phyloP scores from a whole-genome alignment of 2,329 filamentous ascomycete genomes.

The Pseudogymnoascus sp. region DNA sequence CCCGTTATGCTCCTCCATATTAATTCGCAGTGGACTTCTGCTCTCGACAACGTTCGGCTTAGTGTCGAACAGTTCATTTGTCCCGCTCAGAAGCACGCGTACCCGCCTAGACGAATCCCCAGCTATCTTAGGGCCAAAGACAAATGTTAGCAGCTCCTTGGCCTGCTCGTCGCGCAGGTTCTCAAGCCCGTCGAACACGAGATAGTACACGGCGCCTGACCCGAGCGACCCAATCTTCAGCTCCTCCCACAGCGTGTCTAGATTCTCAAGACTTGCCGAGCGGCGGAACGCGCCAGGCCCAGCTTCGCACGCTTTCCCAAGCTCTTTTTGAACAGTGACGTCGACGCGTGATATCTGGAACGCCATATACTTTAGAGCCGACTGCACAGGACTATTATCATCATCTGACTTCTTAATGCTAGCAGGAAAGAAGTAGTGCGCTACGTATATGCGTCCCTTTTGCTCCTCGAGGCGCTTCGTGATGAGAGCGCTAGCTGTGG shows the following conservation, averaged over 20 bases:
- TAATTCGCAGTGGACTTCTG: background rate
- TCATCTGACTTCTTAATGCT: slow-evolving; percentile 22
- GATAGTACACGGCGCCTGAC: background rate
- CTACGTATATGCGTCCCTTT: slow-evolving; percentile 22
- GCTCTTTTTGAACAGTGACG: slow-evolving; percentile 16
- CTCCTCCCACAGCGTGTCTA: background rate
- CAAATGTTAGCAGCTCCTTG: background rate
- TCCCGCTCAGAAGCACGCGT: background rate
- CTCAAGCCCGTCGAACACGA: background rate
- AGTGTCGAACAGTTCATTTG: background rate
- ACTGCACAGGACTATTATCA: slow-evolving; percentile 20
- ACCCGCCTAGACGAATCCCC: background rate
- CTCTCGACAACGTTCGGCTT: background rate
- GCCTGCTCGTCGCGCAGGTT: background rate
- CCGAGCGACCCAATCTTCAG: background rate
- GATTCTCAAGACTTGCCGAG: background rate
- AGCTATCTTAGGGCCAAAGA: background rate
- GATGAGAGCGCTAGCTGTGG: slow-evolving; percentile 20
- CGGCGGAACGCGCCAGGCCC: slow-evolving; percentile 12
- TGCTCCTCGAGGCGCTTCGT: slow-evolving; percentile 24
- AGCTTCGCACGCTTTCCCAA: slow-evolving; percentile 22
- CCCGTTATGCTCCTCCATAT: background rate
- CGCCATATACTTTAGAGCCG: slow-evolving; percentile 25
- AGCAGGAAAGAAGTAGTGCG: slow-evolving; percentile 25
- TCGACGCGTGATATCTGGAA: slow-evolving; percentile 27